phyloP scores from a whole-genome alignment of 495 filamentous ascomycete genomes.

The Neurospora cerealis region DNA sequence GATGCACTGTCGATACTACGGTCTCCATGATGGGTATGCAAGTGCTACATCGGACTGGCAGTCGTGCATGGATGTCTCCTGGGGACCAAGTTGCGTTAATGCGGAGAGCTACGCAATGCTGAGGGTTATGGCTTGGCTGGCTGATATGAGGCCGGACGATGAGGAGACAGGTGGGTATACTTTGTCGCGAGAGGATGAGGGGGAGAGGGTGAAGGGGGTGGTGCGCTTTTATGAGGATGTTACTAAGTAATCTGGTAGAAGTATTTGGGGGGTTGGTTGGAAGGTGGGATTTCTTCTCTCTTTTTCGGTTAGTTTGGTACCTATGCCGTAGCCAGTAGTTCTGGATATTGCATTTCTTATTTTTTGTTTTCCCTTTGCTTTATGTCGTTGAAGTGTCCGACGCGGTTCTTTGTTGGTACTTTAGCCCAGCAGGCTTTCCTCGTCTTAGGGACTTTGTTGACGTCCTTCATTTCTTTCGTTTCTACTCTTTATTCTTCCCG shows the following conservation, averaged over 20 bases:
- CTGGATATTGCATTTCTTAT: not conserved
- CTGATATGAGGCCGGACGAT: not conserved
- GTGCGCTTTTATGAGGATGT: not conserved
- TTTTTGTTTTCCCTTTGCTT: no score
- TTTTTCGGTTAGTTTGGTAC: not conserved
- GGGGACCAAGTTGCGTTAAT: not conserved
- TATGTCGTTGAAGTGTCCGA: no score
- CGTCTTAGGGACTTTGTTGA: no score
- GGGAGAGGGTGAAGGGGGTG: not conserved
- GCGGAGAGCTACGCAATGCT: not conserved
- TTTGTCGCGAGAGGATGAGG: not conserved
- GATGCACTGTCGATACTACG: not conserved
- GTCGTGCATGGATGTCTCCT: not conserved
- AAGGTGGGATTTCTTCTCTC: not conserved
- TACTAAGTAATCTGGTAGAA: not conserved
- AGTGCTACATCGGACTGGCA: not conserved
- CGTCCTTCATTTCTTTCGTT: no score
- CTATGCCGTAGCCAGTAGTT: not conserved
- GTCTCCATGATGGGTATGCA: not conserved
- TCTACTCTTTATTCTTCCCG: no score
- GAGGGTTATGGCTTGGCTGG: not conserved
- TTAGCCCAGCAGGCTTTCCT: no score
- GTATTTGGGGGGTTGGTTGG: not conserved
- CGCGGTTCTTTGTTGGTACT: no score
- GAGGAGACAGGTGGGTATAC: not conserved